Base-by-base conservation (phyloP, 345 rosid species). In the Bruguiera parviflora region DNA sequence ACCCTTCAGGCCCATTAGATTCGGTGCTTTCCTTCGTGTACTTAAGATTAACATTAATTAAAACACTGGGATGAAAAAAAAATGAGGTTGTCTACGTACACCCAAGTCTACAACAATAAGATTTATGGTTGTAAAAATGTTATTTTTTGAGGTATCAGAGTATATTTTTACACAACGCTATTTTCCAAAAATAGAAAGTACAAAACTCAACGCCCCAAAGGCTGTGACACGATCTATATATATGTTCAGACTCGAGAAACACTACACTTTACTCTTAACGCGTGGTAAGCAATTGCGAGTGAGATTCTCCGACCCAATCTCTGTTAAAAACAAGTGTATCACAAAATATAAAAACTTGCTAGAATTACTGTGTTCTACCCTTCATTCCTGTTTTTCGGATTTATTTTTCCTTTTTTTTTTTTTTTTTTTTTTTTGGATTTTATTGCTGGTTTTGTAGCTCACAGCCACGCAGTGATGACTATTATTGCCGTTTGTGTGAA, bases 381-480 rank as follows among this genome's bases (percentile, higher is more conserved):
- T 32, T 6, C 33, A 21, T 21, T 37, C 53, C 59, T 24, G 29
- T 3, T 24, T 24, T 24, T 24, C 18, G 3, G 6, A 15, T 39
- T 29, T 20, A n/a, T n/a, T n/a, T n/a, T n/a, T n/a, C n/a, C n/a
- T 51, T 33, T 21, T 52, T 24, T 11, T 25, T 46, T 35, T 27
- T 16, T 51, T 27, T 19, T 53, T 31, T 13, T 27, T 47, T 20
- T 3, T 2, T 21, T 2, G 59, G 59, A 8, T 56, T 56, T 24
- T 10, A 1, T 64, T 57, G 22, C 32, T 53, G 6, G 43, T 59
- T 49, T 64, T 71, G 82, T 75, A 75, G 78, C 76, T 74, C 78
- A 74, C 61, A 63, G 81, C 80, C 82, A 77, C 81, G 80, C 71
- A 66, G 74, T 69, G 78, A 35, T 74, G 75, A 71, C 58, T 39